Evolutionary conservation across 257 asterid species (phyloP).

Genomic region (Linderniella brevidens): DNA sequence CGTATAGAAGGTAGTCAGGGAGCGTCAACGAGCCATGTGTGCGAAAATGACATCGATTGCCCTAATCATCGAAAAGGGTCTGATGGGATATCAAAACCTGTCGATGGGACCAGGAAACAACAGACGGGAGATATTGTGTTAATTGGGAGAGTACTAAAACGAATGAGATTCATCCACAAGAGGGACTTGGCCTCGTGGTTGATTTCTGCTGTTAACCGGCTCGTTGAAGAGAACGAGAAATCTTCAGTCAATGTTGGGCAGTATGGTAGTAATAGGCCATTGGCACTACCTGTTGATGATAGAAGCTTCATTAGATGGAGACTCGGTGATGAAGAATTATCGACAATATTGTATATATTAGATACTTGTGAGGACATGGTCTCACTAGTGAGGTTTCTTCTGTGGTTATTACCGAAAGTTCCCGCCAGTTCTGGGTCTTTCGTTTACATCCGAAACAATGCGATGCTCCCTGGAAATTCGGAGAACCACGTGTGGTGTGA

Average conservation of each 20-base stretch:
- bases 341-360: conserved; percentile 61
- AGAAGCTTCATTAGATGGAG: conserved; percentile 52
- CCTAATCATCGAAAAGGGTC: conserved; percentile 54
- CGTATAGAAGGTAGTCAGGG: conserved; percentile 98
- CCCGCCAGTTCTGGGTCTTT: conserved; percentile 27
- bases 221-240: conserved; percentile 67
- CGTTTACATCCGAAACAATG: conserved; percentile 39
- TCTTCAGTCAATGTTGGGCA: conserved; percentile 45
- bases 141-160: conserved; percentile 53
- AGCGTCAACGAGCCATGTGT: conserved; percentile 89
- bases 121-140: conserved; percentile 42
- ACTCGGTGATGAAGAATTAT: conserved; percentile 82
- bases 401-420: conserved; percentile 80
- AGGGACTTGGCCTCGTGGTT: conserved; percentile 56
- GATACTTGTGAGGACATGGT: conserved; percentile 69
- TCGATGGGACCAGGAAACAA: conserved; percentile 31
- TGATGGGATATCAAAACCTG: conserved; percentile 42
- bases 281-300: conserved; percentile 48
- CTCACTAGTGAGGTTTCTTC: conserved; percentile 63
- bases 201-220: conserved; percentile 52
- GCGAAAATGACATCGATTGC: conserved; percentile 72
- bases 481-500: conserved; percentile 49
- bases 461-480: conserved; percentile 42
- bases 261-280: conserved; percentile 25
- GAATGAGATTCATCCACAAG: conserved; percentile 58